Base-by-base conservation (phyloP, 345 rosid species). In the Citrus unshiu region DNA sequence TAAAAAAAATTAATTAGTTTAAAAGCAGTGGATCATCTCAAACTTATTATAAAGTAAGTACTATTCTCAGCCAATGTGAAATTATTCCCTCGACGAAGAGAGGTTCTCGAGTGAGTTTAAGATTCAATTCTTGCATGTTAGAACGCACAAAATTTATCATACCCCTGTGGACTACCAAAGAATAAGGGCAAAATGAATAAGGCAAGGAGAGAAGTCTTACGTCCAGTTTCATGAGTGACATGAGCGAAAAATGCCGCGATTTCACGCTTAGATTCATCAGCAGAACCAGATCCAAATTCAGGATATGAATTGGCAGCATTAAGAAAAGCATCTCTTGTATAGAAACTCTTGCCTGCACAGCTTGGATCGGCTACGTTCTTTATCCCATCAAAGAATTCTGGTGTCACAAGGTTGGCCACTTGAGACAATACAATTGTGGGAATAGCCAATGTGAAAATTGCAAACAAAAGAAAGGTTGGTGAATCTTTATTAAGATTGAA, bases 181-280 rank as follows among this genome's bases (percentile, higher is more conserved):
- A 51, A 29, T 2, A 29, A 51, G 22, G 1, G 7, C 22, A 51
- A 51, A 51, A 51, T 51, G 57, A 51, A 51, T 51, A 7, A 32
- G 40, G 21, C 12, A 14, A 49, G 12, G 40, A n/a, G 24, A 12
- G 68, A 8, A 9, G 3, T n/a, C 85, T 83, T 77, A 87, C 89
- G 77, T 77, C 84, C 85, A 21, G 89, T 89, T 66, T 84, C 92
- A 65, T 87, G 90, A 0, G 89, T 83, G 46, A 87, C 82, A 29
- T 87, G 89, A 35, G 87, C 92, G 7, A 89, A 89, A 68, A 85
- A 83, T 0, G 89, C 89, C 0, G 91, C 89, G 5, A 87, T 82
- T 80, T 89, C 92, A n/a, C 91, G 84, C 76, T 77, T 88, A 7
- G 92, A 87, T 67, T 74, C 82, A 24, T 82, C 86, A 7, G 13